Evolutionary conservation across 1,284 basidiomycete species (phyloP).

Genomic region (Abortiporus biennis): DNA sequence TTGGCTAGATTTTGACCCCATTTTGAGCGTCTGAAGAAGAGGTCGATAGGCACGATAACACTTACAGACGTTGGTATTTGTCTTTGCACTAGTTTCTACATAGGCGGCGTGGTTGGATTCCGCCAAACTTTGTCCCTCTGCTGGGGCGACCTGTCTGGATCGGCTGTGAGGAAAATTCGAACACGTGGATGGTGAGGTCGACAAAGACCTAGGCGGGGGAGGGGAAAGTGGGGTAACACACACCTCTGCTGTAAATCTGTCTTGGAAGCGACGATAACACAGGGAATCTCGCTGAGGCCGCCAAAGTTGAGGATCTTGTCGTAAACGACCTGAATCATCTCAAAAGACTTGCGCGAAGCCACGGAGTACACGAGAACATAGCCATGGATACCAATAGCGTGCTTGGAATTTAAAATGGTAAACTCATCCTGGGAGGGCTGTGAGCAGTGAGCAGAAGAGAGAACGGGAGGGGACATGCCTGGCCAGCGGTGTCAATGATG

Average conservation of each 20-base stretch:
- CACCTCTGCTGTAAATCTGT: slow-evolving; percentile 76
- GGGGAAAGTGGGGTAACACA: slow-evolving; percentile 21
- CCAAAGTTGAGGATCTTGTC: slow-evolving; percentile 98
- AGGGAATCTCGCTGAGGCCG: slow-evolving; percentile 85
- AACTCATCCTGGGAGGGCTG: slow-evolving; percentile 65
- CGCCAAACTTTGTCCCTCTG: slow-evolving; percentile 77
- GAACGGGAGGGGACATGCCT: slow-evolving; percentile 39
- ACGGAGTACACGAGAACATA: slow-evolving; percentile 95
- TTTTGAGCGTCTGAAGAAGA: slow-evolving; percentile 12
- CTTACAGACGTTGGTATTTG: slow-evolving; percentile 86
- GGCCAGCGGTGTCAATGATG: slow-evolving; percentile 98
- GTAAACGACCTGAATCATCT: slow-evolving; percentile 93
- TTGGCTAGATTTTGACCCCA: too few species aligned
- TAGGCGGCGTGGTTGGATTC: slow-evolving; percentile 70
- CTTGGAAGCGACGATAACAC: slow-evolving; percentile 97
- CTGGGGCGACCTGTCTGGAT: slow-evolving; percentile 70
- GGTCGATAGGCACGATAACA: slow-evolving; percentile 19
- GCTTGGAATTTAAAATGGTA: slow-evolving; percentile 77
- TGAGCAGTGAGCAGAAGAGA: slow-evolving; percentile 4
- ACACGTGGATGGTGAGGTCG: slow-evolving; percentile 6
- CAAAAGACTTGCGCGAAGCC: slow-evolving; percentile 87
- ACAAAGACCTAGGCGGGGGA: slow-evolving; percentile 1
- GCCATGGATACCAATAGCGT: slow-evolving; percentile 80
- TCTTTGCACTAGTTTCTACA: slow-evolving; percentile 87
- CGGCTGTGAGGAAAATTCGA: slow-evolving; percentile 24